Conservation (phyloP, 2,329 filamentous ascomycete species). For the Xylaria sp. region DNA sequence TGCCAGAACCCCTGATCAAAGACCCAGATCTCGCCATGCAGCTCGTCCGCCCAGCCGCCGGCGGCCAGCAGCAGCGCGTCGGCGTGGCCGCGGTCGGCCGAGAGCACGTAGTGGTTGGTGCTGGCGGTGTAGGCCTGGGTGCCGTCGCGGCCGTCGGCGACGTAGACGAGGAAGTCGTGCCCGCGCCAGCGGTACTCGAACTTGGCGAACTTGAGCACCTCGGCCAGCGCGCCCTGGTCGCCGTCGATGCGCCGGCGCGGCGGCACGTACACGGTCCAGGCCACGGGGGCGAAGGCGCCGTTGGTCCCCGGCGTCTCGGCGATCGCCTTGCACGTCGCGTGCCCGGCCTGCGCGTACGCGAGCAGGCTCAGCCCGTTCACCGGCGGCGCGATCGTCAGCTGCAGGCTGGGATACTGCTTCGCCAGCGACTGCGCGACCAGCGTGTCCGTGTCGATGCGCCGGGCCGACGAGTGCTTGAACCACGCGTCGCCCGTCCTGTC, state of each 20-base stretch:
- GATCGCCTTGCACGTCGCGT: slow-evolving; percentile 43
- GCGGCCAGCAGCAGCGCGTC: slow-evolving; percentile 62
- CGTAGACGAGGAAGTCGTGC: slow-evolving; percentile 51
- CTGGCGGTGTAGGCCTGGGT: slow-evolving; percentile 37
- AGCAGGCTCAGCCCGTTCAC: slow-evolving; percentile 46
- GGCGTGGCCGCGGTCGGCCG: slow-evolving; percentile 39
- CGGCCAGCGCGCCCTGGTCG: slow-evolving; percentile 43
- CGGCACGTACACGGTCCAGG: slow-evolving; percentile 48
- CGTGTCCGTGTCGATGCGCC: slow-evolving; percentile 50
- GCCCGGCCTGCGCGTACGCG: slow-evolving; percentile 48
- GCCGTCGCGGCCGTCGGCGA: slow-evolving; percentile 50
- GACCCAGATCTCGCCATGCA: slow-evolving; percentile 70
- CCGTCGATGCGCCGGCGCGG: slow-evolving; percentile 50
- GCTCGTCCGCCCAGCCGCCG: slow-evolving; percentile 58
- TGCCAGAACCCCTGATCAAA: slow-evolving; percentile 68
- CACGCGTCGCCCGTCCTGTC: slow-evolving; percentile 38
- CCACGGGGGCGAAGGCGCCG: slow-evolving; percentile 41
- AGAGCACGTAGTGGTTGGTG: slow-evolving; percentile 49
- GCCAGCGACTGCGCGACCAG: slow-evolving; percentile 49
- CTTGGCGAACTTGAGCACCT: slow-evolving; percentile 47
- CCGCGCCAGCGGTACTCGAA: slow-evolving; percentile 51
- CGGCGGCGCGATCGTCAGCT: slow-evolving; percentile 47
- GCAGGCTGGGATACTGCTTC: slow-evolving; percentile 50
- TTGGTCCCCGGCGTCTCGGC: slow-evolving; percentile 46
- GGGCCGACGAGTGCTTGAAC: slow-evolving; percentile 50